These are phyloP conservation scores for Scheffersomyces segobiensis DNA, from an alignment of 1,139 yeast species.

Conservation along the genomic window DNA sequence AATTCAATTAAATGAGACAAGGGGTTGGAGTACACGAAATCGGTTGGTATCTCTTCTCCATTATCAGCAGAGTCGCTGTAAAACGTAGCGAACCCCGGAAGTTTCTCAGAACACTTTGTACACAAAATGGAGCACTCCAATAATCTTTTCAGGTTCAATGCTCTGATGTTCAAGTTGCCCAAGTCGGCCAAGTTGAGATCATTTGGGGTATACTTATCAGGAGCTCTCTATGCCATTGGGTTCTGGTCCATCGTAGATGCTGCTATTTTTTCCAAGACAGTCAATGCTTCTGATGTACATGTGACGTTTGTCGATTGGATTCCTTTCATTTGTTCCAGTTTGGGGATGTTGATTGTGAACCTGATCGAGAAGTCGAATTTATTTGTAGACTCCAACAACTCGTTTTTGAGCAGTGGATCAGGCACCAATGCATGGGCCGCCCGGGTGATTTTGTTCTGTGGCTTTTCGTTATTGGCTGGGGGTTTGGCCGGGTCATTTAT, in stretches of 20 bases:
- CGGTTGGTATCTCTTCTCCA: neutral
- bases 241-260: constrained; percentile 90
- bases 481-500: constrained; percentile 93
- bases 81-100: neutral
- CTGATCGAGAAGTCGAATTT: constrained; percentile 85
- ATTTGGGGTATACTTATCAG: constrained; percentile 72
- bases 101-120: neutral
- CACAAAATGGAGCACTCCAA: constrained; percentile 34
- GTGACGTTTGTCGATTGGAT: constrained; percentile 94
- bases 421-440: constrained; percentile 87
- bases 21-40: neutral
- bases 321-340: constrained; percentile 82
- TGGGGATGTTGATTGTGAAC: constrained; percentile 91
- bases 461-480: constrained; percentile 90
- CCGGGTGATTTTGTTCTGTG: constrained; percentile 81
- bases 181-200: constrained; percentile 72
- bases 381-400: constrained; percentile 52
- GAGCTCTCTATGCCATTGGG: constrained; percentile 81
- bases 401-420: constrained; percentile 48
- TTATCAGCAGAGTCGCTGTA: neutral
- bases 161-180: constrained; percentile 52
- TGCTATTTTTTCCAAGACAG: constrained; percentile 79
- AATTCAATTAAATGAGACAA: neutral
- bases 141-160: constrained; percentile 52
- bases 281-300: constrained; percentile 83